Percentiles rank a stretch among this genome's conserved stretches.
Conservation (phyloP, 495 filamentous ascomycete genomes). For the Podospora pseudoanserina region DNA sequence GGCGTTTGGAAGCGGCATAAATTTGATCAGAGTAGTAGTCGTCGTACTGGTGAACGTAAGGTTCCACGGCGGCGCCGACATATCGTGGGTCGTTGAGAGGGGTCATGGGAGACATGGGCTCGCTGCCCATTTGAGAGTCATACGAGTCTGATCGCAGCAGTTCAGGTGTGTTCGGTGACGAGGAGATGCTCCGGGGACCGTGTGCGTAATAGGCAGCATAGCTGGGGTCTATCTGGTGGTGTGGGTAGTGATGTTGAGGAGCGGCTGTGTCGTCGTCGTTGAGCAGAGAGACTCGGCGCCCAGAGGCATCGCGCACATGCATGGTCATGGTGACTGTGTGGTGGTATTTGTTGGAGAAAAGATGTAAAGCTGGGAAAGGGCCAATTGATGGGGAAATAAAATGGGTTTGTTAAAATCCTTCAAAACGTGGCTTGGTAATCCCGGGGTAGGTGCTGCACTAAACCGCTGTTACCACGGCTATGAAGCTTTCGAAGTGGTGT, state of each 20-base stretch:
- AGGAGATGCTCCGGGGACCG: conserved; percentile 30
- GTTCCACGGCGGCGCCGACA: conserved; percentile 12
- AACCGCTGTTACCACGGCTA: not conserved
- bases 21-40: conserved; percentile 32
- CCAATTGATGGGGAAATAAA: not conserved
- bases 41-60: conserved; percentile 37
- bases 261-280: conserved; percentile 44
- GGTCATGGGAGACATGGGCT: conserved; percentile 47
- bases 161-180: conserved; percentile 45
- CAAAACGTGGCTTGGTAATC: not conserved
- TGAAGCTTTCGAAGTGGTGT: not conserved
- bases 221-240: conserved; percentile 12
- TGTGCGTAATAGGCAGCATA: conserved; percentile 13
- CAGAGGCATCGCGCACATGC: conserved; percentile 49
- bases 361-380: not conserved
- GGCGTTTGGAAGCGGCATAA: conserved; percentile 33
- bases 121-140: conserved; percentile 50
- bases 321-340: conserved; percentile 31
- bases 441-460: not conserved
- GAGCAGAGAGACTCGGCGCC: conserved; percentile 50
- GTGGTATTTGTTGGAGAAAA: not conserved
- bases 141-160: conserved; percentile 52
- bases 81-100: conserved; percentile 40
- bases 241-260: conserved; percentile 11
- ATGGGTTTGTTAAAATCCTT: not conserved